Percentiles rank a stretch among this genome's conserved stretches.
phyloP scores from a whole-genome alignment of 495 filamentous ascomycete genomes.

The Aspergillus sclerotiicarbonarius region DNA sequence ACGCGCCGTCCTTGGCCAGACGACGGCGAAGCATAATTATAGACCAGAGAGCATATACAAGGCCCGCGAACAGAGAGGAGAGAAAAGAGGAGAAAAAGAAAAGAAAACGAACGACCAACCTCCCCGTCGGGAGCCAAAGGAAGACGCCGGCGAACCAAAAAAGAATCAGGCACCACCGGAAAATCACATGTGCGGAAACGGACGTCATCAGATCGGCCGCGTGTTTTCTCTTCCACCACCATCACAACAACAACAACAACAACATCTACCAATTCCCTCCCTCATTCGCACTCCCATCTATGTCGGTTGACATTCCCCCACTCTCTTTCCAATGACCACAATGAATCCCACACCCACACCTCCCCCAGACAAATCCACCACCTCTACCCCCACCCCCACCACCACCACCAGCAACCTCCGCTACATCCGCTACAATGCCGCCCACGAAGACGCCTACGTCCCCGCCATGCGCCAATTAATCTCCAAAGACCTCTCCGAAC shows the following conservation, averaged over 20 bases:
- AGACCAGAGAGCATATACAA: not conserved
- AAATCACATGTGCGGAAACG: constrained; percentile 33
- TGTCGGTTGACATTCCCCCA: not conserved
- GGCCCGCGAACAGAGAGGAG: not conserved
- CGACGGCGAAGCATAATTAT: constrained; percentile 44
- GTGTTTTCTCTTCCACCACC: not conserved
- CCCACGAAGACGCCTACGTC: constrained; percentile 77
- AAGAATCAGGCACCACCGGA: not conserved
- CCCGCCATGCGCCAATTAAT: constrained; percentile 89
- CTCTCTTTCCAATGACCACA: not conserved
- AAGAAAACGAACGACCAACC: not conserved
- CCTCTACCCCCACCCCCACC: not conserved
- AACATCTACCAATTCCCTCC: not conserved
- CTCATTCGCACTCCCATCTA: not conserved
- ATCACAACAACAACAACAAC: not conserved
- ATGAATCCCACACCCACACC: constrained; percentile 2
- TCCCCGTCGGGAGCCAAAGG: too few relatives aligned
- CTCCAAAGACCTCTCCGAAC: constrained; percentile 94
- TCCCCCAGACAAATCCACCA: constrained; percentile 2
- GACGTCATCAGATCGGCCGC: constrained; percentile 16
- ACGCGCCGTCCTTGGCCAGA: constrained; percentile 33
- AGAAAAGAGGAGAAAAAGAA: not conserved
- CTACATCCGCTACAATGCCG: constrained; percentile 81
- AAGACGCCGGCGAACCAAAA: not conserved
- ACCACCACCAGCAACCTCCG: constrained; percentile 71